A percentile compares a stretch with the other conserved stretches of the same genome.
These are phyloP conservation scores for Sarocladium brachiariae DNA, from an alignment of 2,329 filamentous ascomycete genomes.

Conservation along the genomic window DNA sequence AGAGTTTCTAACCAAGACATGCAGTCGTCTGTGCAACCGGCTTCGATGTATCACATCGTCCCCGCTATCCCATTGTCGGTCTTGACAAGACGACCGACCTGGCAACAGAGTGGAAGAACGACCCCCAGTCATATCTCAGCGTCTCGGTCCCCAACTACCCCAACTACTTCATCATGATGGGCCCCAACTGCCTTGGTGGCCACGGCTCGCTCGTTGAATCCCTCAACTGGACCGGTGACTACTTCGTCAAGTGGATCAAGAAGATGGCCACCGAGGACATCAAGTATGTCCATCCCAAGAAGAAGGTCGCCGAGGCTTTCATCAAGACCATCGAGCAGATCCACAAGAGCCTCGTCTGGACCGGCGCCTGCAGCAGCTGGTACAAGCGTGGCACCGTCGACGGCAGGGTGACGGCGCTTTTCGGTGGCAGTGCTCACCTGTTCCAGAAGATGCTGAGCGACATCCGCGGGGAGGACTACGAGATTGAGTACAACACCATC, in stretches of 20 bases:
- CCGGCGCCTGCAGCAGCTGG: constrained; percentile 41
- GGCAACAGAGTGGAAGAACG: constrained; percentile 15
- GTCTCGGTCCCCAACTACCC: constrained; percentile 19
- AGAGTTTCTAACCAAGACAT: too few species aligned
- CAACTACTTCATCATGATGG: constrained; percentile 33
- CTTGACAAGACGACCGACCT: constrained; percentile 10
- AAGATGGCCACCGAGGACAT: constrained; percentile 46
- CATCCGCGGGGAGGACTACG: constrained; percentile 46
- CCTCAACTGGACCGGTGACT: constrained; percentile 43
- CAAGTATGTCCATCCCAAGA: constrained; percentile 10
- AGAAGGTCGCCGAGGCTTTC: constrained; percentile 6
- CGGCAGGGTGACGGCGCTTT: constrained; percentile 41
- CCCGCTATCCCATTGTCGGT: constrained; percentile 17
- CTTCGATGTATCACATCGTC: constrained; percentile 20
- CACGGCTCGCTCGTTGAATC: constrained; percentile 46
- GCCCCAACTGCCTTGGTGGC: constrained; percentile 44
- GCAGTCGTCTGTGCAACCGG: constrained; percentile 28
- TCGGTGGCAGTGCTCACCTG: constrained; percentile 44
- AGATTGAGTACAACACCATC: constrained; percentile 35
- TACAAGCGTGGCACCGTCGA: constrained; percentile 39
- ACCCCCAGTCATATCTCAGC: constrained; percentile 18
- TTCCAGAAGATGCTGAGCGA: constrained; percentile 46
- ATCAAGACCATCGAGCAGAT: constrained; percentile 35
- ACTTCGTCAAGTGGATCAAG: constrained; percentile 39
- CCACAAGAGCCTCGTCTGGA: constrained; percentile 41